A percentile compares a stretch with the other conserved stretches of the same genome.
phyloP scores from a whole-genome alignment of 1,284 basidiomycete species.

The Meira nashicola region DNA sequence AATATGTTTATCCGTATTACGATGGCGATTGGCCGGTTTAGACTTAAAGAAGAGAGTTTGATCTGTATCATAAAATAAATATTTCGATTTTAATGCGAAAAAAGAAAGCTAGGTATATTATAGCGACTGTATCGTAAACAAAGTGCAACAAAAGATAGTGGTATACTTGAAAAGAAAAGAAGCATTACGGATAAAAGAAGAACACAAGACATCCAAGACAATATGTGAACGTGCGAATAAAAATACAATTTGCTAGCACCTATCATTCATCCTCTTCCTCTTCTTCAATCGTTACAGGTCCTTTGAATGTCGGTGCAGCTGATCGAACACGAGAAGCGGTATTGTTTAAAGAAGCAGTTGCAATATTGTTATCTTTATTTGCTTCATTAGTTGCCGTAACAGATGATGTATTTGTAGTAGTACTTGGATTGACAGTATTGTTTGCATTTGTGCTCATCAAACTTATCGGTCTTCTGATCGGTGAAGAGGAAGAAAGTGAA shows the following conservation, averaged over 20 bases:
- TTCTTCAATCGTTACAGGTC: constrained; percentile 5
- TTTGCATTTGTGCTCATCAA: background rate
- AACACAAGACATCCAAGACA: background rate
- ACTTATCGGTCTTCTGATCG: no score
- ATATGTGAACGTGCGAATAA: background rate
- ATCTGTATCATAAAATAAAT: background rate
- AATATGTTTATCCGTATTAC: constrained; percentile 20
- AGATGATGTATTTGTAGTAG: background rate
- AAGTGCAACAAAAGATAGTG: background rate
- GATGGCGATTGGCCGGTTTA: constrained; percentile 12
- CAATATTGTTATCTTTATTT: background rate
- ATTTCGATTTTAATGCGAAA: background rate
- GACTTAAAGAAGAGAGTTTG: constrained; percentile 13
- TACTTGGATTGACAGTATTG: background rate
- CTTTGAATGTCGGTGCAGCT: constrained; percentile 8
- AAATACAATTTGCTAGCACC: background rate
- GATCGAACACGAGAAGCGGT: background rate
- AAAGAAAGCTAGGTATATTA: background rate
- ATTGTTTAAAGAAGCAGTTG: background rate
- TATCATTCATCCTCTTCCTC: constrained; percentile 12
- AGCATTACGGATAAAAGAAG: background rate
- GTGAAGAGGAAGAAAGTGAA: background rate
- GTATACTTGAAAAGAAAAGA: background rate
- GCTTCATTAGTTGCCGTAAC: background rate
- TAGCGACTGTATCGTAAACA: background rate